These are phyloP conservation scores for Ceratocystis diversiconidia DNA, from an alignment of 2,329 filamentous ascomycete genomes.

Conservation along the genomic window DNA sequence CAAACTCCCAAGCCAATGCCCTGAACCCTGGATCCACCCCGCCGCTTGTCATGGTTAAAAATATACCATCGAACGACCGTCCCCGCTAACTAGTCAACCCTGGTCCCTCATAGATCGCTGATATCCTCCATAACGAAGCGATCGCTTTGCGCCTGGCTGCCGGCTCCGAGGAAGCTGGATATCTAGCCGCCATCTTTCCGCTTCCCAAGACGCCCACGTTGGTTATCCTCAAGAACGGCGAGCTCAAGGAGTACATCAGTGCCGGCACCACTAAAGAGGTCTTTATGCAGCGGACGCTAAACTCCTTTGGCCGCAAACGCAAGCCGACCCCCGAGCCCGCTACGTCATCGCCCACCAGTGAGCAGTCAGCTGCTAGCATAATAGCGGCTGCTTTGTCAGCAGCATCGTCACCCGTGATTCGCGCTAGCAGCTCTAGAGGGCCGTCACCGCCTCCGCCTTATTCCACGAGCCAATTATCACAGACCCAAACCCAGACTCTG, in stretches of 20 bases:
- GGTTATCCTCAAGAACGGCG: constrained; percentile 65
- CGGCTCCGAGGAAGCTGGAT: constrained; percentile 67
- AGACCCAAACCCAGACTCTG: constrained; percentile 16
- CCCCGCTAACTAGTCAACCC: no score
- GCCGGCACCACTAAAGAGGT: constrained; percentile 50
- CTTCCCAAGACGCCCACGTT: constrained; percentile 65
- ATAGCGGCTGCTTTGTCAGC: constrained; percentile 18
- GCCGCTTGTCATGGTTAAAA: not conserved
- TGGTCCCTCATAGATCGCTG: constrained; percentile 32
- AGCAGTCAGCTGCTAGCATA: constrained; percentile 17
- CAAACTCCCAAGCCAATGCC: not conserved
- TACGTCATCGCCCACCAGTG: constrained; percentile 10
- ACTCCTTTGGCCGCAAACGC: constrained; percentile 23
- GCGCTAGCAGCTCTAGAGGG: constrained; percentile 17
- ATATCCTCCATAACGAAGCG: constrained; percentile 45
- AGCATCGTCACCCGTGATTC: constrained; percentile 19
- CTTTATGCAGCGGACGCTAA: constrained; percentile 38
- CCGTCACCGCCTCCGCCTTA: constrained; percentile 19
- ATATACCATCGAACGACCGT: no score
- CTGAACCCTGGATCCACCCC: not conserved
- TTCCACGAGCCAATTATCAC: constrained; percentile 13
- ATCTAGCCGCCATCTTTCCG: constrained; percentile 69
- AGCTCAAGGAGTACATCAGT: constrained; percentile 62
- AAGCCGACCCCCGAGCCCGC: constrained; percentile 16
- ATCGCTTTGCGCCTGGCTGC: constrained; percentile 56